Base-by-base conservation (phyloP, 768 basidiomycete genomes). In the Pulveroboletus sp. region DNA sequence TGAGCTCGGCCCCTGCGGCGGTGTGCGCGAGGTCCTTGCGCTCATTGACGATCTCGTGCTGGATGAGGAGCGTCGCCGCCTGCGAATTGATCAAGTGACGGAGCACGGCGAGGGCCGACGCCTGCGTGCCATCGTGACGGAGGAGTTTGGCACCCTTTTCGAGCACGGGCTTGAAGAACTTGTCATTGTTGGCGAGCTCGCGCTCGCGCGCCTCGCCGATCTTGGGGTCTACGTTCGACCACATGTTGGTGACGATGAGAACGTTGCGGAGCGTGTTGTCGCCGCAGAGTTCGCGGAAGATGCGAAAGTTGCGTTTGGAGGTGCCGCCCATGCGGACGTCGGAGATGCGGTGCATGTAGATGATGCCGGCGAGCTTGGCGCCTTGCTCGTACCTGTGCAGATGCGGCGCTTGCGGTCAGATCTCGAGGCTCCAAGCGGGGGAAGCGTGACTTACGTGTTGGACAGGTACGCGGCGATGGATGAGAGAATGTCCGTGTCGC, bases 251-350 rank as follows among this genome's bases (percentile, higher is more conserved):
- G 43, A 74, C 73, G 50, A 82, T 72, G 23, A 77, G 66, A 24
- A 82, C 77, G 50, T 75, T 79, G 32, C 68, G 64, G 43, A 82
- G 73, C 13, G 75, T 68, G 37, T 47, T 66, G 17, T 76, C 74
- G 13, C 81, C 80, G 53, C 80, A 82, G 12, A 82, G 68, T 48
- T 76, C 69, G 40, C 73, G 65, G 61, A 81, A 80, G 64, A 80
- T 72, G 30, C 70, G 68, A 47, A 78, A 78, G 56, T 77, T 80
- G 54, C 73, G 71, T 20, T 68, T 71, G n/a, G 77, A 76, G 22
- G 74, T 75, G 19, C 76, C 76, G 29, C 75, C 75, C 61, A 81
- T 70, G 22, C 77, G 65, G 63, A 73, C 68, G 51, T 80, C 79
- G 45, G 67, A 69, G 46, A 81, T 81, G 1, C 78, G 75, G 56